These are phyloP conservation scores for Penicillium tannophilum DNA, from an alignment of 495 filamentous ascomycete genomes.

Conservation along the genomic window DNA sequence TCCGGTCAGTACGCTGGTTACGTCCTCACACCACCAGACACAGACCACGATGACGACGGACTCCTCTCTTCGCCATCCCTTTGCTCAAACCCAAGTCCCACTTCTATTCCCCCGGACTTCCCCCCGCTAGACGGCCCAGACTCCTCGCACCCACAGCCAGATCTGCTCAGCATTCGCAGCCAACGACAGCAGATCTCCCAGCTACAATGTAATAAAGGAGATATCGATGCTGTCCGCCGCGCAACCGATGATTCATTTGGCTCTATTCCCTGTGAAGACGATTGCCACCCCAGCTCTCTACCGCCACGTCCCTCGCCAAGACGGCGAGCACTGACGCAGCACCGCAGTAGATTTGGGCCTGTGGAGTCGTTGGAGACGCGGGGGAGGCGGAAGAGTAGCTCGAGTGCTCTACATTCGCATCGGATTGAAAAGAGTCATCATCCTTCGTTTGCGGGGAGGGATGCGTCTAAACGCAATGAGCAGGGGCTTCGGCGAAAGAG, in stretches of 20 bases:
- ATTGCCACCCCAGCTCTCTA: constrained; percentile 49
- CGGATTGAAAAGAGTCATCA: constrained; percentile 47
- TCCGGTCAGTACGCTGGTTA: constrained; percentile 31
- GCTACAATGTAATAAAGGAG: constrained; percentile 41
- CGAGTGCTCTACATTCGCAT: constrained; percentile 25
- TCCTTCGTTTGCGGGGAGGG: constrained; percentile 24
- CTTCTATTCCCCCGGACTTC: constrained; percentile 34
- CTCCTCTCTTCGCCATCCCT: constrained; percentile 32
- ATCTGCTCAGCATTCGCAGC: constrained; percentile 32
- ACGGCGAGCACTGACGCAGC: constrained; percentile 27
- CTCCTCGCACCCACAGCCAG: constrained; percentile 2
- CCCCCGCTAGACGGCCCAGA: constrained; percentile 16
- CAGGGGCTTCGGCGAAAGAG: constrained; percentile 47
- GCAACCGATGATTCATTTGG: constrained; percentile 25
- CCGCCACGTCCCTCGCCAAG: constrained; percentile 40
- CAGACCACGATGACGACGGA: constrained; percentile 45
- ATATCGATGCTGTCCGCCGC: constrained; percentile 41
- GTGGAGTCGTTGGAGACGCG: constrained; percentile 18
- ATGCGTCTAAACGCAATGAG: constrained; percentile 42
- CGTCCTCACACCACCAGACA: constrained; percentile 47
- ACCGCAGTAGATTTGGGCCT: constrained; percentile 34
- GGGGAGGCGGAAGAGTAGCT: constrained; percentile 36
- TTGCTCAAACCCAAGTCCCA: constrained; percentile 40
- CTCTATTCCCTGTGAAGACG: constrained; percentile 30
- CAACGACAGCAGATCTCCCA: constrained; percentile 48